Percentiles rank a stretch among this genome's conserved stretches.
phyloP scores from a whole-genome alignment of 2,329 filamentous ascomycete species.

The Aspergillus uvarum region DNA sequence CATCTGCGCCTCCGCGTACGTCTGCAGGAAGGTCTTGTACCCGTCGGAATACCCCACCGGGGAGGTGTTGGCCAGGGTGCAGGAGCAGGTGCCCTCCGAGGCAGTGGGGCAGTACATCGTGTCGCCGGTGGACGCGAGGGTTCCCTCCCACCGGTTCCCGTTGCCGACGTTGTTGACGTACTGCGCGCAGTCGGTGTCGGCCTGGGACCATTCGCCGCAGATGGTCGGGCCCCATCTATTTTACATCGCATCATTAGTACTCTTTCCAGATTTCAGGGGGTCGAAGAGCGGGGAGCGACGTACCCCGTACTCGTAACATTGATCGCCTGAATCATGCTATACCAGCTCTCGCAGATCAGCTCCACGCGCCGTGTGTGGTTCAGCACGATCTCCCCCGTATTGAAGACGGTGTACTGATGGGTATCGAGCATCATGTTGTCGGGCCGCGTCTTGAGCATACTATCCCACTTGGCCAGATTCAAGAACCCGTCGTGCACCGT shows the following conservation, averaged over 20 bases:
- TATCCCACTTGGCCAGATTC: constrained; percentile 87
- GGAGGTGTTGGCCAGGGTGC: constrained; percentile 72
- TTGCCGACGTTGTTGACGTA: constrained; percentile 86
- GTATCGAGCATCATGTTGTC: constrained; percentile 81
- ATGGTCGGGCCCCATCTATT: constrained; percentile 80
- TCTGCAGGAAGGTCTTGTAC: constrained; percentile 83
- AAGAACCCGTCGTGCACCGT: constrained; percentile 95
- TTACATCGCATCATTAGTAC: too few relatives aligned
- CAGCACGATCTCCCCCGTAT: constrained; percentile 77
- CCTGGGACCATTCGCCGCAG: constrained; percentile 96
- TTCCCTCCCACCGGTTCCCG: constrained; percentile 90
- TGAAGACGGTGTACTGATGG: constrained; percentile 98
- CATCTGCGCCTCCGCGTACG: constrained; percentile 97
- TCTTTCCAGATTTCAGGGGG: too few relatives aligned
- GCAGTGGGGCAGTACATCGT: constrained; percentile 71
- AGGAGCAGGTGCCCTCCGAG: constrained; percentile 65
- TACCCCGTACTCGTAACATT: constrained; percentile 70
- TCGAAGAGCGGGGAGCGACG: constrained; percentile 4
- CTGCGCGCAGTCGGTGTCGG: constrained; percentile 88
- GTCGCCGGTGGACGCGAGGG: constrained; percentile 65
- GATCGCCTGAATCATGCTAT: constrained; percentile 69
- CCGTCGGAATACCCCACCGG: constrained; percentile 63
- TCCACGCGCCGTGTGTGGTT: constrained; percentile 80
- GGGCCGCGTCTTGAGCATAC: constrained; percentile 68
- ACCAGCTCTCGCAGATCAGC: constrained; percentile 87